Base-by-base conservation (phyloP, 1,284 basidiomycete species). In the Ustilago nuda region DNA sequence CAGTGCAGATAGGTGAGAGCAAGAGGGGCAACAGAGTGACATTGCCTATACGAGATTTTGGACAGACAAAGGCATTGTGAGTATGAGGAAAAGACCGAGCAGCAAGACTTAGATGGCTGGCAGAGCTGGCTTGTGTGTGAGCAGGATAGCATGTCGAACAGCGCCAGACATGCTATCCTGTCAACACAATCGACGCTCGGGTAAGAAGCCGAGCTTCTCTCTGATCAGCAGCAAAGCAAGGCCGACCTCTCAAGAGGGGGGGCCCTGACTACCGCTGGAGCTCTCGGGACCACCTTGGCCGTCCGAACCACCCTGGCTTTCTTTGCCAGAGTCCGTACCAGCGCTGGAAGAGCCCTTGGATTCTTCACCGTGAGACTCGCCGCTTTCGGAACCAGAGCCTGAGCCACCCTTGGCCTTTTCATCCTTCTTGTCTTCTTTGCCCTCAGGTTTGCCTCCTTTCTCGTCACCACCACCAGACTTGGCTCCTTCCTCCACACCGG, bases 401-500 rank as follows among this genome's bases (percentile, higher is more conserved):
- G 23, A 27, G 23, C 23, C 23, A 27, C 23, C 56, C 39, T 56
- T 27, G 1, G 13, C 46, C 39, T 48, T 43, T 8, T 35, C 51
- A 19, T 23, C 23, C 23, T 36, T 46, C 19, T 55, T 37, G 43
- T 30, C 41, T 8, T 54, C 60, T 5, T 43, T n/a, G 17, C 41
- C 43, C 6, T 23, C 36, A 32, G 55, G 39, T 41, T 56, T 56
- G 19, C 55, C 55, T 3, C 43, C 56, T 37, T 9, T 51, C 23
- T 11, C 46, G 8, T 41, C 46, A 9, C 46, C 50, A 9, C 46
- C 50, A 17, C 30, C 39, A 45, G 32, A 46, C 36, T 61, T 58
- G 55, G 51, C 60, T 23, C 41, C 54, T 4, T 61, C 15, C 8
- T 61, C 32, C 17, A 33, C 48, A 32, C 52, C 56, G 23, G 23